Percentiles rank a stretch among this genome's conserved stretches.
Conservation (phyloP, 139 green algal genomes). For the Picochlorum sp. region DNA sequence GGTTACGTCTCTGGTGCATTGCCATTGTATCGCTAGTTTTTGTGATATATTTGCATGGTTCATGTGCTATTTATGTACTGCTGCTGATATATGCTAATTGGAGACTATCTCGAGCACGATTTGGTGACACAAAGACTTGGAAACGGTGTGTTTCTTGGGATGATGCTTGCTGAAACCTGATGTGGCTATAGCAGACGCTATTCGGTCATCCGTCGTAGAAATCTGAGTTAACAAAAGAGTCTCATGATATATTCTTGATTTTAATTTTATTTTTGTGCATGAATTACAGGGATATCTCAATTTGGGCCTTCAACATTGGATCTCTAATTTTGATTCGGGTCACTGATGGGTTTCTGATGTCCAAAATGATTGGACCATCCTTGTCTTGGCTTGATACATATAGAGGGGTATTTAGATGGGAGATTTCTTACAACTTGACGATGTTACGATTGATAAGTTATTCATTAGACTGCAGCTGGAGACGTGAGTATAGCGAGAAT, state of each 20-base stretch:
- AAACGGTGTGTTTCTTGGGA: no score
- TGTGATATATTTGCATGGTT: constrained; percentile 36
- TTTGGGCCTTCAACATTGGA: constrained; percentile 42
- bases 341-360: constrained; percentile 26
- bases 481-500: no score
- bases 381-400: background rate
- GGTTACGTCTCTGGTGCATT: constrained; percentile 9
- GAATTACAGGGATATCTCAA: constrained; percentile 18
- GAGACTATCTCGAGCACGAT: constrained; percentile 6
- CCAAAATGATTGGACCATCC: constrained; percentile 14
- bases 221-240: no score
- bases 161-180: no score
- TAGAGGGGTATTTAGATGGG: constrained; percentile 62
- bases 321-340: constrained; percentile 37
- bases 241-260: constrained; percentile 12
- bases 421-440: constrained; percentile 84
- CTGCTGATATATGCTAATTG: constrained; percentile 15
- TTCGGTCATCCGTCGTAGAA: no score
- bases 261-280: background rate
- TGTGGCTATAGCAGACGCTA: no score
- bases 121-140: background rate
- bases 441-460: constrained; percentile 77
- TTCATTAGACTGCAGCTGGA: constrained; percentile 67
- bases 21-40: constrained; percentile 4
- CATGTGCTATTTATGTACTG: constrained; percentile 21